Base-by-base conservation (phyloP, 306 rosid genomes). In the Gastrolobium villosum region DNA sequence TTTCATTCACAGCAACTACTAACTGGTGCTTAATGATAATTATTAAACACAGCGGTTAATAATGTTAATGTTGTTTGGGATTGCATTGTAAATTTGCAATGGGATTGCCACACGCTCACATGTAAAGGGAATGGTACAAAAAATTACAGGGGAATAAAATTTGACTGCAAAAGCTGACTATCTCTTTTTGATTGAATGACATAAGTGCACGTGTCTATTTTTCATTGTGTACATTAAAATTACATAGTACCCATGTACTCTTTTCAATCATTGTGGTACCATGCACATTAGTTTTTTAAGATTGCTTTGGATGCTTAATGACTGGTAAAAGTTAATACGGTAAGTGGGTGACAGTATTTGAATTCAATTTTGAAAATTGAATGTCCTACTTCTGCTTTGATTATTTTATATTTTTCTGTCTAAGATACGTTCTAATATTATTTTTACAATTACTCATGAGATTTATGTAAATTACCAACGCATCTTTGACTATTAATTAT, bases 171-270 rank as follows among this genome's bases (percentile, higher is more conserved):
- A 45, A 70, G 46, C 32, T 59, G 46, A 26, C 3, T 39, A 35
- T 28, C 57, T 6, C 14, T 49, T 45, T 48, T 5, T 53, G 48
- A 72, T 62, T 39, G 57, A 71, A 5, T 49, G 83, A 41, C 66
- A 10, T 14, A 14, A 36, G 49, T 52, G 57, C 74, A 77, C 76
- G 75, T 82, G 82, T 77, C 50, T 1, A 46, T 36, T 72, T 71
- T 20, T 35, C 5, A 37, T 77, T 41, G 82, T 3, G 59, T 55
- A 63, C 56, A 70, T 62, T 50, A 40, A 0, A 20, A 20, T 39
- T 39, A 4, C 56, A 45, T 71, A 37, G 82, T 71, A 70, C 82
- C 74, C 39, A 43, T 55, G 79, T 77, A 77, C 79, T 44, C 30
- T n/a, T 82, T 64, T 55, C 9, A 65, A 70, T 71, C 48, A 26